Evolutionary conservation across 768 basidiomycete species (phyloP), one percentile per base, ranked within the genome.

Genomic region (Kwoniella sp.): DNA sequence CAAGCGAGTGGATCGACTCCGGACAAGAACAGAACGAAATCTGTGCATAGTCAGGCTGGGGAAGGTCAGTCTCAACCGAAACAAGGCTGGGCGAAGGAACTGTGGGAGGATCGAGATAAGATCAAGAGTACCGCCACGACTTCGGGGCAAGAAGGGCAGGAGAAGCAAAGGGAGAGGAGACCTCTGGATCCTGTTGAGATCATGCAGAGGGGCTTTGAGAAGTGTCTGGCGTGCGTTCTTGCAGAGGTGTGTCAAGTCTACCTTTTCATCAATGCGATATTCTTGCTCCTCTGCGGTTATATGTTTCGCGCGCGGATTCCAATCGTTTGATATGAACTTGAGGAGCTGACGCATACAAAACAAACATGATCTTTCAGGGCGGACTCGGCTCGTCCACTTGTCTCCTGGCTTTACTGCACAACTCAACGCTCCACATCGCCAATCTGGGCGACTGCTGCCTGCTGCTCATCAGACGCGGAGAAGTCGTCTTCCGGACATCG

Each of bases 401-500:
- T 25, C 78, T 83, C 17, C 75, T 85, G 23, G 83, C 82, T 29
- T 68, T 84, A 28, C 76, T 83, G 0, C 70, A 79, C 52, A 71
- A 79, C 53, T 72, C 77, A 51, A 65, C 76, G 13, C 67, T 78
- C 20, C 68, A 66, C 13, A 70, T 81, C 11, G 80, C 79, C 48
- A 81, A 80, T 59, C 63, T 81, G 1, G 80, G 80, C 17, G 79
- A 78, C 58, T 80, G 92, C 77, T 89, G 90, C 86, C 88, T 88
- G 25, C 89, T 91, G 85, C 84, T 96, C 23, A 87, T 97, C 22
- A 86, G 93, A 1, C 71, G 80, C 12, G 88, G 86, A 5, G 84
- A 86, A 59, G 87, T 96, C 50, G 86, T 87, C 1, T 96, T 92
- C 88, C 85, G 93, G 31, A 90, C 88, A 55, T 86, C 90, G 48